Conservation (phyloP, 352 stramenopile species). For the Phytophthora tubulina region DNA sequence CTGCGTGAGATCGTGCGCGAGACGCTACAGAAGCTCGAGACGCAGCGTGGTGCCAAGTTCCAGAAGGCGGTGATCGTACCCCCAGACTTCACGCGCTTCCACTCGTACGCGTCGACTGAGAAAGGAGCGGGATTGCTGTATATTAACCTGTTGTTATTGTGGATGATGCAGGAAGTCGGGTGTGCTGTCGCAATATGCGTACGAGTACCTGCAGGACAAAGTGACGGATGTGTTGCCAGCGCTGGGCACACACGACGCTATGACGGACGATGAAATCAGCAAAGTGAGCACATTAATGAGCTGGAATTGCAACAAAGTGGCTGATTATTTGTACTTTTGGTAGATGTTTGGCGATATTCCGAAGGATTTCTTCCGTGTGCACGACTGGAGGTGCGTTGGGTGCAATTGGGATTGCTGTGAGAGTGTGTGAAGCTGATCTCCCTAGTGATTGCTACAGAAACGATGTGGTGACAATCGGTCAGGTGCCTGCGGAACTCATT, state of each 20-base stretch:
- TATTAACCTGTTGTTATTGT: slow-evolving; percentile 10
- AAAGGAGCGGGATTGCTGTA: background rate
- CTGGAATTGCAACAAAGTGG: background rate
- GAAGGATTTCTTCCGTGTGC: slow-evolving; percentile 91
- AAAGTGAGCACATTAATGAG: slow-evolving; percentile 50
- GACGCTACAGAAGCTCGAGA: slow-evolving; percentile 76
- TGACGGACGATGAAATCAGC: slow-evolving; percentile 94
- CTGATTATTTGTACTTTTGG: slow-evolving; percentile 5
- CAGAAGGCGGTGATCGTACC: slow-evolving; percentile 92
- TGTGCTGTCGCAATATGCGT: slow-evolving; percentile 94
- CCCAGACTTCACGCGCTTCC: slow-evolving; percentile 97
- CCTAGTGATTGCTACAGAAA: slow-evolving; percentile 65
- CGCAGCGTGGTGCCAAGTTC: slow-evolving; percentile 55
- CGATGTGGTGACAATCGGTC: slow-evolving; percentile 96
- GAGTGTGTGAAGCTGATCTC: slow-evolving; percentile 1
- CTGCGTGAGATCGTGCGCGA: slow-evolving; percentile 72
- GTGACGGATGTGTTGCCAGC: slow-evolving; percentile 94
- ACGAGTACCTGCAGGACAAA: slow-evolving; percentile 91
- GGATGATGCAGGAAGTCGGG: slow-evolving; percentile 81
- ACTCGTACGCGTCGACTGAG: slow-evolving; percentile 78
- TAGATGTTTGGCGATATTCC: slow-evolving; percentile 95
- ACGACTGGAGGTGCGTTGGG: slow-evolving; percentile 94
- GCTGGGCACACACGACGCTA: slow-evolving; percentile 96
- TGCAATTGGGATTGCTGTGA: background rate
- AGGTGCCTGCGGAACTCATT: slow-evolving; percentile 95